Evolutionary conservation across 495 filamentous ascomycete genomes (phyloP).

Genomic region (Cercophora scortea): DNA sequence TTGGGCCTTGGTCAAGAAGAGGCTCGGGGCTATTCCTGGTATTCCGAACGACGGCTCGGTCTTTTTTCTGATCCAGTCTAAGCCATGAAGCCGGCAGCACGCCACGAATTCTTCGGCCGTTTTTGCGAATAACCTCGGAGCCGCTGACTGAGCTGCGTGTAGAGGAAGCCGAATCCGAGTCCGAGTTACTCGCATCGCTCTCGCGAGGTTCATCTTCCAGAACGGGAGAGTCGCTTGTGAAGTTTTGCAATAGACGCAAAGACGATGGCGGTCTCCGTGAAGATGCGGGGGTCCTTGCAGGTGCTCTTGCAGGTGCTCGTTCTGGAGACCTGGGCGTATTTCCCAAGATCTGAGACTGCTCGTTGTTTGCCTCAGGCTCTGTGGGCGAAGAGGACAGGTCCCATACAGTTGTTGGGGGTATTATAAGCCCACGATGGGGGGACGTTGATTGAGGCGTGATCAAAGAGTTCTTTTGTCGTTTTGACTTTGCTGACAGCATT

Average conservation of each 20-base stretch:
- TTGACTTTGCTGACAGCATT: conserved; percentile 10
- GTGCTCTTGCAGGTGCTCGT: background rate
- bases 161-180: conserved; percentile 9
- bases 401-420: conserved; percentile 6
- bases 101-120: conserved; percentile 57
- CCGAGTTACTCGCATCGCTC: conserved; percentile 8
- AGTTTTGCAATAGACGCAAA: background rate
- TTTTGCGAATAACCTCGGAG: conserved; percentile 32
- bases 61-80: conserved; percentile 52
- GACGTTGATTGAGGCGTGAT: conserved; percentile 13
- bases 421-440: conserved; percentile 9
- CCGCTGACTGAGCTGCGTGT: conserved; percentile 28
- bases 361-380: background rate
- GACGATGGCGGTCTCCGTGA: background rate
- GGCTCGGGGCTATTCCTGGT: conserved; percentile 32
- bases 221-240: conserved; percentile 1
- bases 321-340: background rate
- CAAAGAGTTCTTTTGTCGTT: conserved; percentile 11
- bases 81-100: conserved; percentile 91
- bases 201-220: conserved; percentile 10
- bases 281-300: background rate
- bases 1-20: conserved; percentile 22
- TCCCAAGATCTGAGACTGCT: conserved; percentile 4
- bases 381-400: conserved; percentile 17
- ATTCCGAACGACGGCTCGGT: conserved; percentile 18